phyloP scores from a whole-genome alignment of 495 filamentous ascomycete species.

The Paragyromitra xinjiangensis region DNA sequence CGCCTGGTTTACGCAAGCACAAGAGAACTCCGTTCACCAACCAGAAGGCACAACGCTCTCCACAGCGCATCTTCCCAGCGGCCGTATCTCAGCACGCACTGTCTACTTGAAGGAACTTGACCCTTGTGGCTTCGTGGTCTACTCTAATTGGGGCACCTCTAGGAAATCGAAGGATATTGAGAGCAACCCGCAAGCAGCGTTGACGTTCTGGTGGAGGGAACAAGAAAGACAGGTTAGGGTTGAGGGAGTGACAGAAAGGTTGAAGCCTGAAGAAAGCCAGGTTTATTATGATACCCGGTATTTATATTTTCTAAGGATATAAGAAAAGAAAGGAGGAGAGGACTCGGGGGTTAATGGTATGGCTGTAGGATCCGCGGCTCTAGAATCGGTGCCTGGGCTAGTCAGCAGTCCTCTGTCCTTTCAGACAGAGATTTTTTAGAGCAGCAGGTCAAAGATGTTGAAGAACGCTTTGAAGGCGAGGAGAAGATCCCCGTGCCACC shows the following conservation, averaged over 20 bases:
- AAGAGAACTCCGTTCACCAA: constrained; percentile 68
- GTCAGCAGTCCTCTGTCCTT: constrained; percentile 80
- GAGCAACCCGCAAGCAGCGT: constrained; percentile 71
- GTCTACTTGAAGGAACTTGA: constrained; percentile 94
- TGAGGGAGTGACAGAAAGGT: constrained; percentile 75
- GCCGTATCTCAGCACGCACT: constrained; percentile 80
- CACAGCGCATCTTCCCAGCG: constrained; percentile 84
- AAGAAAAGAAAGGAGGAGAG: constrained; percentile 53
- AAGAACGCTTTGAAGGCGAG: constrained; percentile 69
- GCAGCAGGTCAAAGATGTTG: constrained; percentile 59
- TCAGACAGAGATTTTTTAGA: constrained; percentile 56
- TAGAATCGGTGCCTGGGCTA: constrained; percentile 92
- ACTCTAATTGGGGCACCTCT: constrained; percentile 86
- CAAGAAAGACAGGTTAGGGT: constrained; percentile 86
- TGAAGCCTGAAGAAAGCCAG: constrained; percentile 78
- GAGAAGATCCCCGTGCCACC: constrained; percentile 87
- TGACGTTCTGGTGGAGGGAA: constrained; percentile 80
- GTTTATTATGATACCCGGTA: constrained; percentile 79
- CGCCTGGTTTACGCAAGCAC: constrained; percentile 80
- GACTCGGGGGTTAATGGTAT: constrained; percentile 63
- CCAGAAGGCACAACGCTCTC: constrained; percentile 81
- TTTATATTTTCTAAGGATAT: background rate
- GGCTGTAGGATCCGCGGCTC: constrained; percentile 62
- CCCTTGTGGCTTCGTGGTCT: constrained; percentile 83
- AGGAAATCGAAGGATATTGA: constrained; percentile 73